Evolutionary conservation across 495 filamentous ascomycete species (phyloP).

Genomic region (Penicilliopsis zonata): DNA sequence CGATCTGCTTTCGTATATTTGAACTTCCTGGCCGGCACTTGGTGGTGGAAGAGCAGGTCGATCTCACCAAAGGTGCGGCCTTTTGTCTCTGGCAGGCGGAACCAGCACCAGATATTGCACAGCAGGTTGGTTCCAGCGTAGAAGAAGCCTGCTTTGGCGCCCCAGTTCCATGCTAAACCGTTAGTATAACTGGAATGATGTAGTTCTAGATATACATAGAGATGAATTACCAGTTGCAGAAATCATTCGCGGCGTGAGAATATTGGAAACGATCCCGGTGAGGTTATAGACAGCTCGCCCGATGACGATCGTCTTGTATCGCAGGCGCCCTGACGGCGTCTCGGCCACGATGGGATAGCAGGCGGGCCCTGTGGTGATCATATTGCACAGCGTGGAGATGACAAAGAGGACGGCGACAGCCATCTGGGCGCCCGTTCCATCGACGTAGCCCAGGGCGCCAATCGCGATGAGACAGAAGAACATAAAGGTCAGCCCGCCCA

Average conservation of each 20-base stretch:
- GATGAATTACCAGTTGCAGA: too few relatives aligned
- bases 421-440: too few relatives aligned
- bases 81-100: slow-evolving; percentile 49
- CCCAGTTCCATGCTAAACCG: slow-evolving; percentile 45
- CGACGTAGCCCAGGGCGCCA: too few relatives aligned
- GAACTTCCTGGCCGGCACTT: too few relatives aligned
- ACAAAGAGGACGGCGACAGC: too few relatives aligned
- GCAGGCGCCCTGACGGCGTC: slow-evolving; percentile 43
- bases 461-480: too few relatives aligned
- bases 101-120: slow-evolving; percentile 34
- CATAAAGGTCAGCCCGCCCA: too few relatives aligned
- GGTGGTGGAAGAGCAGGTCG: slow-evolving; percentile 34
- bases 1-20: too few relatives aligned
- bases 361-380: slow-evolving; percentile 48
- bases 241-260: slow-evolving; percentile 58
- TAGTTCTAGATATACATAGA: too few relatives aligned
- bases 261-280: slow-evolving; percentile 47
- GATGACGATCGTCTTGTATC: slow-evolving; percentile 52
- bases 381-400: slow-evolving; percentile 44
- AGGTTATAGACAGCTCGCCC: slow-evolving; percentile 45
- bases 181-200: too few relatives aligned
- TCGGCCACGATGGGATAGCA: slow-evolving; percentile 54
- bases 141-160: slow-evolving; percentile 57
- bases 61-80: slow-evolving; percentile 51
- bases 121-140: slow-evolving; percentile 42